phyloP scores from a whole-genome alignment of 1,139 yeast genomes.

The Lodderomyces parapsilosis region DNA sequence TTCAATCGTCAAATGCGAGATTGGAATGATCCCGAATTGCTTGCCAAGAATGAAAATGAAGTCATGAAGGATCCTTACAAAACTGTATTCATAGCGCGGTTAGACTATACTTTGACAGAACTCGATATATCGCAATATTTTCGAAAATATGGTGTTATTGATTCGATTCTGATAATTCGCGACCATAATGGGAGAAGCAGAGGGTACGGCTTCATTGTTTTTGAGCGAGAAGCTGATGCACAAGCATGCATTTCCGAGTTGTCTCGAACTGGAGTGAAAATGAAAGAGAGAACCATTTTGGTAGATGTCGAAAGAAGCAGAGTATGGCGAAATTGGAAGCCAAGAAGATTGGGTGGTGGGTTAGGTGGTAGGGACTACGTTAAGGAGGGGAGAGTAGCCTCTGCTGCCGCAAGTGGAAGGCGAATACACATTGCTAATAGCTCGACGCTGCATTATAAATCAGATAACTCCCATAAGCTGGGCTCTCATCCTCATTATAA shows the following conservation, averaged over 20 bases:
- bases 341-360: slow-evolving; percentile 69
- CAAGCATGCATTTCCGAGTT: slow-evolving; percentile 56
- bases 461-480: background rate
- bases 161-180: slow-evolving; percentile 64
- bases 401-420: slow-evolving; percentile 54
- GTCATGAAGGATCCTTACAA: slow-evolving; percentile 66
- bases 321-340: slow-evolving; percentile 73
- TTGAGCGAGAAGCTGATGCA: slow-evolving; percentile 58
- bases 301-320: slow-evolving; percentile 88
- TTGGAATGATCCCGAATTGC: slow-evolving; percentile 54
- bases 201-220: slow-evolving; percentile 87
- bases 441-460: slow-evolving; percentile 5
- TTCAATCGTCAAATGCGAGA: slow-evolving; percentile 36
- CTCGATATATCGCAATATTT: slow-evolving; percentile 66
- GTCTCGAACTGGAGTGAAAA: slow-evolving; percentile 50
- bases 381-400: slow-evolving; percentile 40
- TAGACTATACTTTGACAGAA: slow-evolving; percentile 67
- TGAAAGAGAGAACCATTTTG: slow-evolving; percentile 48
- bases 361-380: slow-evolving; percentile 58
- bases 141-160: slow-evolving; percentile 67
- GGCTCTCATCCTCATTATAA: background rate
- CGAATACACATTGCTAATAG: slow-evolving; percentile 23
- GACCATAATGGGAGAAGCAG: slow-evolving; percentile 56
- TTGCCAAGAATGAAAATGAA: slow-evolving; percentile 51
- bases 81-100: slow-evolving; percentile 76